These are phyloP conservation scores for Penstemon eatonii DNA, from an alignment of 257 asterid species.

Conservation along the genomic window DNA sequence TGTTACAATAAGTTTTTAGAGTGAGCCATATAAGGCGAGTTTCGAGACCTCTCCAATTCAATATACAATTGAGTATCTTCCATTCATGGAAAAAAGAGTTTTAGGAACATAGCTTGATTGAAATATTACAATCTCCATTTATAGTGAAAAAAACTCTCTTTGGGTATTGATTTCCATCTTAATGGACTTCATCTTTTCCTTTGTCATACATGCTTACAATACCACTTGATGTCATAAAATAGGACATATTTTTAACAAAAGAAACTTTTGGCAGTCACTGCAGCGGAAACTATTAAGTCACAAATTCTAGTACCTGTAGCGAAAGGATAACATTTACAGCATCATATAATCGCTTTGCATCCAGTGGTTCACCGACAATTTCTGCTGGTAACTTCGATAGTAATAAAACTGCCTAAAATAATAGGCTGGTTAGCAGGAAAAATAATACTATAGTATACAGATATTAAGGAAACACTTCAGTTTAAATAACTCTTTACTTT, in stretches of 20 bases:
- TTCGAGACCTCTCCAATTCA: not conserved
- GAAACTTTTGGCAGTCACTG: not conserved
- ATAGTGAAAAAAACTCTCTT: not conserved
- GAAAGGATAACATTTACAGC: conserved; percentile 89
- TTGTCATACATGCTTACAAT: not conserved
- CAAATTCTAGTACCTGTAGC: conserved; percentile 66
- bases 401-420: conserved; percentile 63
- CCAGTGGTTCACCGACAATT: conserved; percentile 73
- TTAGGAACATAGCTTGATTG: conserved; percentile 4
- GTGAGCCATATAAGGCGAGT: not conserved
- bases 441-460: conserved; percentile 8
- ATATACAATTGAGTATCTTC: too few relatives aligned
- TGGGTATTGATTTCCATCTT: conserved; percentile 10
- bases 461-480: conserved; percentile 21
- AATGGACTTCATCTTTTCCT: not conserved
- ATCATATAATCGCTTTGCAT: conserved; percentile 63
- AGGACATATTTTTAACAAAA: too few relatives aligned
- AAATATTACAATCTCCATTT: not conserved
- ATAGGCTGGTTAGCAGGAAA: conserved; percentile 25
- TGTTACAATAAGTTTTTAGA: not conserved
- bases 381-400: conserved; percentile 75
- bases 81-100: too few relatives aligned
- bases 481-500: conserved; percentile 50
- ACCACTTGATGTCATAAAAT: not conserved
- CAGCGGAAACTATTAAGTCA: conserved; percentile 3